Base-by-base conservation (phyloP, 1,139 yeast genomes). In the Pichia sp. region DNA sequence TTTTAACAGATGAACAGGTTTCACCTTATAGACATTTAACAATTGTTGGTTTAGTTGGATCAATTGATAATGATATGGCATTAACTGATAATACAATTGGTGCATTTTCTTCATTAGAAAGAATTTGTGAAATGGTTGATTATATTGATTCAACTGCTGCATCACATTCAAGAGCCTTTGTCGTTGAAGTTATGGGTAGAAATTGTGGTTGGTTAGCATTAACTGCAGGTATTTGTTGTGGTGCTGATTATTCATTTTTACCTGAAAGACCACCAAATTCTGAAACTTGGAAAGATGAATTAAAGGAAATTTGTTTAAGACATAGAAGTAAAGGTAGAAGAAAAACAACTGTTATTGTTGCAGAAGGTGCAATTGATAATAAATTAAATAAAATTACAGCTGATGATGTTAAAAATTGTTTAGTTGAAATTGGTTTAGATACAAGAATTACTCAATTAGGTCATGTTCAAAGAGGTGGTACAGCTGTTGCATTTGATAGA, bases 141-240 rank as follows among this genome's bases (percentile, higher is more conserved):
- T 89, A 86, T 68, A 92, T 92, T 59, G 97, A 90, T 67, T 95
- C 97, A 43, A 92, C 98, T 35, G 98, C 98, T 27, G 79, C 86
- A 59, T 90, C 97, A 6, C 98, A 92, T 66, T 88, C 97, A 27
- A 81, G 98, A 66, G 98, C 98, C 6, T 92, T 92, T 67, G 96
- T 92, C 42, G 88, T 92, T 52, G 98, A 92, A 69, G 98, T 92
- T 45, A 92, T 92, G 98, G 98, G 98, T 51, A 82, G 98, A 66
- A 96, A 92, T 69, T 92, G 98, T 74, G 98, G 98, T 54, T 92
- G 98, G 98, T 77, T 92, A 59, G 97, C 95, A 2, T 75, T 92
- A 57, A 86, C 89, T 94, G 90, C 97, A 25, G 97, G 97, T 59
- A 79, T 90, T 56, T 87, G 97, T 34, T 86, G 96, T 36, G 87